These are phyloP conservation scores for Glycine latifolia DNA, from an alignment of 306 rosid species.

Conservation along the genomic window DNA sequence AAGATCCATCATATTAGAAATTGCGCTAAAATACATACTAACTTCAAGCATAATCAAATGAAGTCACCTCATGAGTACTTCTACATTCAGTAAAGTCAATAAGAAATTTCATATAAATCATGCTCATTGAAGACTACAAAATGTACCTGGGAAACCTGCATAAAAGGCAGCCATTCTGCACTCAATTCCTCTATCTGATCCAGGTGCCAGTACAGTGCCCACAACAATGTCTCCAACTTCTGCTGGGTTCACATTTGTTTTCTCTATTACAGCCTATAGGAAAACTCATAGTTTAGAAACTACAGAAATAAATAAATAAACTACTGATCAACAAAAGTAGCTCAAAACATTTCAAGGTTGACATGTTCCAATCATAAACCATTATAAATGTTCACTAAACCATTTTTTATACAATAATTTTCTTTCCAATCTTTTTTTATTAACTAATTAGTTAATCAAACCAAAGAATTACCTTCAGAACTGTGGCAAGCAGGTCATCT, in stretches of 20 bases:
- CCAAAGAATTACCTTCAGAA: constrained; percentile 68
- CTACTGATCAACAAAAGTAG: constrained; percentile 2
- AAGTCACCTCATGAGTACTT: constrained; percentile 9
- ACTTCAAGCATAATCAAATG: constrained; percentile 21
- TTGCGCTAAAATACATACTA: constrained; percentile 8
- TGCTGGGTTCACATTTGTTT: constrained; percentile 75
- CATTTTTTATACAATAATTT: neutral
- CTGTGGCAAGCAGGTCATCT: constrained; percentile 89
- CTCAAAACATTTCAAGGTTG: neutral
- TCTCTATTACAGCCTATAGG: constrained; percentile 78
- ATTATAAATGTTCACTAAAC: constrained; percentile 20
- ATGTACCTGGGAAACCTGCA: constrained; percentile 89
- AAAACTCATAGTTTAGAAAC: constrained; percentile 39
- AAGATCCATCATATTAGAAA: constrained; percentile 18
- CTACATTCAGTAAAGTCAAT: neutral
- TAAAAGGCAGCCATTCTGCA: constrained; percentile 95
- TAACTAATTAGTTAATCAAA: constrained; percentile 17
- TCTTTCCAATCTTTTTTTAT: neutral
- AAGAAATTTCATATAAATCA: constrained; percentile 20
- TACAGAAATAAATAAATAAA: neutral
- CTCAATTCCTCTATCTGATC: constrained; percentile 84
- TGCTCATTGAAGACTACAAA: neutral
- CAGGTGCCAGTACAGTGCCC: constrained; percentile 90
- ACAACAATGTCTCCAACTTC: constrained; percentile 94
- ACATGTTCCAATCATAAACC: constrained; percentile 25